A percentile compares a stretch with the other conserved stretches of the same genome.
Conservation (phyloP, 805 yeast genomes). For the Kodamaea leandrae region DNA sequence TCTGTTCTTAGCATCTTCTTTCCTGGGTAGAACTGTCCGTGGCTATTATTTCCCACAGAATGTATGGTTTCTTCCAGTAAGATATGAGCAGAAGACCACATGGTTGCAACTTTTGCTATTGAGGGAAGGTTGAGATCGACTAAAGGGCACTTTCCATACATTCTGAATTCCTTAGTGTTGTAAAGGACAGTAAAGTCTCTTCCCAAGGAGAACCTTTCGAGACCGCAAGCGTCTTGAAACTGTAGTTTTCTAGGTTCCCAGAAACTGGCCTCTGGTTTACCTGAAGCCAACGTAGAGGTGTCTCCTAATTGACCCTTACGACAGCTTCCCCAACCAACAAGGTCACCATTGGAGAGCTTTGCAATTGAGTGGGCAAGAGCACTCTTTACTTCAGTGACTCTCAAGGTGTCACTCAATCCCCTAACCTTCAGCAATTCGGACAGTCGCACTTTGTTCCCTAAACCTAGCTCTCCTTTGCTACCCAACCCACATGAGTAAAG, state of each 20-base stretch:
- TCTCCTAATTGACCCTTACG: constrained; percentile 55
- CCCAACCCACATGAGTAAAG: constrained; percentile 64
- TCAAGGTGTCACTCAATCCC: no score
- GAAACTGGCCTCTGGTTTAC: constrained; percentile 16
- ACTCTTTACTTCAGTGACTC: constrained; percentile 21
- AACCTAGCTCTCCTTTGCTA: constrained; percentile 71
- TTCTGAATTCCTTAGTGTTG: constrained; percentile 13
- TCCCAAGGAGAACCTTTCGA: constrained; percentile 40
- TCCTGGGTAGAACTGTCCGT: constrained; percentile 56
- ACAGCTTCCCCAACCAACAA: constrained; percentile 69
- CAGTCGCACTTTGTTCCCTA: constrained; percentile 20
- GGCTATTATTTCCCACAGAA: constrained; percentile 74
- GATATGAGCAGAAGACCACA: constrained; percentile 82
- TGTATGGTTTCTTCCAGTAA: constrained; percentile 20
- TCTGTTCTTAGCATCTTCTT: constrained; percentile 13
- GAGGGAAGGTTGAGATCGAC: not conserved
- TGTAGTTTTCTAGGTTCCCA: constrained; percentile 24
- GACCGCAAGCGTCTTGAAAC: constrained; percentile 10
- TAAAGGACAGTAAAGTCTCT: constrained; percentile 53
- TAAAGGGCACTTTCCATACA: constrained; percentile 19
- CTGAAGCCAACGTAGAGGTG: constrained; percentile 4
- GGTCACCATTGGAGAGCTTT: constrained; percentile 36
- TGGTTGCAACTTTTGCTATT: constrained; percentile 36
- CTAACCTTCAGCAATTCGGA: constrained; percentile 11
- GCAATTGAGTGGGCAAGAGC: constrained; percentile 49